These are phyloP conservation scores for Penicillium fimorum DNA, from an alignment of 495 filamentous ascomycete species.

Conservation along the genomic window DNA sequence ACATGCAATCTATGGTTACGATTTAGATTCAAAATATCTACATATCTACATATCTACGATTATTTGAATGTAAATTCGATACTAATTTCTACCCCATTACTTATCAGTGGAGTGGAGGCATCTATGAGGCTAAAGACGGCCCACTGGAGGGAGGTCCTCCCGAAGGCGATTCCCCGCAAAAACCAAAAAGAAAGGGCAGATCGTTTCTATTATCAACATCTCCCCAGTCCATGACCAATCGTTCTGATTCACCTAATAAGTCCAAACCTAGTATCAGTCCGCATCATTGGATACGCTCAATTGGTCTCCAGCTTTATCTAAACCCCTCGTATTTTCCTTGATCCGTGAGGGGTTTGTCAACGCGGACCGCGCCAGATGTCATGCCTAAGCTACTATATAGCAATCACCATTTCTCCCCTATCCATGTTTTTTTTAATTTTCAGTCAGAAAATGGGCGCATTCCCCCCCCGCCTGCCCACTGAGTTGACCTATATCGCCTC, in stretches of 20 bases:
- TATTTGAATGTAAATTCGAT: not conserved
- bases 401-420: constrained; percentile 1
- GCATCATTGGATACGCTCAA: constrained; percentile 17
- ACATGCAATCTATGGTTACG: not conserved
- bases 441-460: constrained; percentile 29
- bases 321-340: constrained; percentile 14
- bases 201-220: constrained; percentile 23
- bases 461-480: constrained; percentile 14
- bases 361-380: constrained; percentile 3
- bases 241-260: not conserved
- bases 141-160: constrained; percentile 29
- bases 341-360: constrained; percentile 6
- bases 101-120: constrained; percentile 11
- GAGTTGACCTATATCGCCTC: constrained; percentile 19
- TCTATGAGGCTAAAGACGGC: constrained; percentile 3
- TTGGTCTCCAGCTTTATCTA: constrained; percentile 29
- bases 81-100: constrained; percentile 4
- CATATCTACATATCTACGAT: not conserved
- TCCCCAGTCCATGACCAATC: constrained; percentile 23
- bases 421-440: not conserved
- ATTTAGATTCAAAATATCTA: not conserved
- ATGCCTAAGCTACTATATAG: constrained; percentile 20
- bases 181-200: constrained; percentile 14
- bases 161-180: constrained; percentile 29
- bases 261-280: not conserved